Evolutionary conservation across 495 filamentous ascomycete genomes (phyloP).

Genomic region (Hypoxylon trugodes): DNA sequence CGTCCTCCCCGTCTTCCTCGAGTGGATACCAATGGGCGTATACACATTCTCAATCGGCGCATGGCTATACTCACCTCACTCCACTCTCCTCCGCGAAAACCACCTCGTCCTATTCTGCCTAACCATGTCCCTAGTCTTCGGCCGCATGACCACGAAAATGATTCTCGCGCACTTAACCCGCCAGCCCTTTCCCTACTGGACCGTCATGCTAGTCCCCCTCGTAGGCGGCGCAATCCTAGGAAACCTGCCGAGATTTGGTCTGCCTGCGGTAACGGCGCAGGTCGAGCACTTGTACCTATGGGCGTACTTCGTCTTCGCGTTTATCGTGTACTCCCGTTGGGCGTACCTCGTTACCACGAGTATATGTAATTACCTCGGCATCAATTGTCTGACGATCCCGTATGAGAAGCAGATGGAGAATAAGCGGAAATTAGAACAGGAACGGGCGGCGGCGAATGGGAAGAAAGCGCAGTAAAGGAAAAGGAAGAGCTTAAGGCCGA

Average conservation of each 20-base stretch:
- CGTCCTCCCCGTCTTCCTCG: slow-evolving; percentile 84
- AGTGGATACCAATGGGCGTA: slow-evolving; percentile 90
- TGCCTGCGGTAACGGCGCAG: slow-evolving; percentile 65
- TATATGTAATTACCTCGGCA: slow-evolving; percentile 90
- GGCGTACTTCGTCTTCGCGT: slow-evolving; percentile 80
- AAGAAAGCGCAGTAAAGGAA: slow-evolving; percentile 42
- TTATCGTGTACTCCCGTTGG: slow-evolving; percentile 89
- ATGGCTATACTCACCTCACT: slow-evolving; percentile 91
- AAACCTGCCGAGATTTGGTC: slow-evolving; percentile 82
- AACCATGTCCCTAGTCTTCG: slow-evolving; percentile 94
- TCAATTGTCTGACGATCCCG: slow-evolving; percentile 93
- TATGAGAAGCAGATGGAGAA: slow-evolving; percentile 62
- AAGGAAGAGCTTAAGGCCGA: neutral
- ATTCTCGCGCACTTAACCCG: slow-evolving; percentile 93
- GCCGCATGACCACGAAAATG: slow-evolving; percentile 99
- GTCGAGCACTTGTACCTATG: slow-evolving; percentile 84
- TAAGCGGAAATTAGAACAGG: slow-evolving; percentile 38
- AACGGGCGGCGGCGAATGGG: slow-evolving; percentile 43
- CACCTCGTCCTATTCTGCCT: slow-evolving; percentile 91
- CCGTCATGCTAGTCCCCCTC: slow-evolving; percentile 84
- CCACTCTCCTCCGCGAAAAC: slow-evolving; percentile 78
- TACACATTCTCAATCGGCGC: slow-evolving; percentile 76
- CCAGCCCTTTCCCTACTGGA: slow-evolving; percentile 98
- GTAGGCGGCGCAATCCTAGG: slow-evolving; percentile 83
- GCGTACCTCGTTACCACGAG: slow-evolving; percentile 88